phyloP scores from a whole-genome alignment of 2,329 filamentous ascomycete species.

The Claviceps cyperi region DNA sequence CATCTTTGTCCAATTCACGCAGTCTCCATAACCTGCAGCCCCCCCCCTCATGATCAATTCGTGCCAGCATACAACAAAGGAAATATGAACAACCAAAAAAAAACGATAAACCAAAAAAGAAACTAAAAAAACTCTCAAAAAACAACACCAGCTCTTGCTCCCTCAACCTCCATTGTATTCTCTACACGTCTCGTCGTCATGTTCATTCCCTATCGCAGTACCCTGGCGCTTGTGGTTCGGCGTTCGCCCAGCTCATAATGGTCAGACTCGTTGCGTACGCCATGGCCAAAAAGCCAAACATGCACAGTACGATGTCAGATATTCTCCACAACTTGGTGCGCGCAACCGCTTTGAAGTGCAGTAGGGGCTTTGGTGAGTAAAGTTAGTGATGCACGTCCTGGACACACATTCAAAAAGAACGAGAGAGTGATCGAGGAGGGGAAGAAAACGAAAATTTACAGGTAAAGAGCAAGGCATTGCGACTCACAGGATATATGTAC shows the following conservation, averaged over 20 bases:
- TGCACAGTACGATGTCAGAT: slow-evolving; percentile 60
- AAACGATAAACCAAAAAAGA: background rate
- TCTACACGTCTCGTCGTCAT: background rate
- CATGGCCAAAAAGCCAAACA: slow-evolving; percentile 80
- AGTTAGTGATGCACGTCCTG: slow-evolving; percentile 16
- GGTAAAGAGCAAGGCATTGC: background rate
- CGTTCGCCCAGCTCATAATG: slow-evolving; percentile 68
- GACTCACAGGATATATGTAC: slow-evolving; percentile 89
- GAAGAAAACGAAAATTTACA: background rate
- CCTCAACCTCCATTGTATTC: background rate
- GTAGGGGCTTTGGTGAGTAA: slow-evolving; percentile 50
- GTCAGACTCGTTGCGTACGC: slow-evolving; percentile 82
- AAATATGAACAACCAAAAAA: background rate
- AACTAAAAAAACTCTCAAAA: background rate
- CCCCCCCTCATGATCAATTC: background rate
- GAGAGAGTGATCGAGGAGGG: background rate
- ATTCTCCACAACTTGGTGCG: slow-evolving; percentile 50
- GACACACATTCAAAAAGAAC: background rate
- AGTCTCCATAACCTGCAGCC: background rate
- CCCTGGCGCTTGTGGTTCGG: slow-evolving; percentile 32
- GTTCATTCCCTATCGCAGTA: slow-evolving; percentile 35
- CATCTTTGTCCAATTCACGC: background rate
- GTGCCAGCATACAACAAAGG: background rate
- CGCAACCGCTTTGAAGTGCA: slow-evolving; percentile 75
- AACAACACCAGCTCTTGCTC: background rate